A percentile compares a stretch with the other conserved stretches of the same genome.
These are phyloP conservation scores for Psilocybe azurescens DNA, from an alignment of 768 basidiomycete species.

Conservation along the genomic window DNA sequence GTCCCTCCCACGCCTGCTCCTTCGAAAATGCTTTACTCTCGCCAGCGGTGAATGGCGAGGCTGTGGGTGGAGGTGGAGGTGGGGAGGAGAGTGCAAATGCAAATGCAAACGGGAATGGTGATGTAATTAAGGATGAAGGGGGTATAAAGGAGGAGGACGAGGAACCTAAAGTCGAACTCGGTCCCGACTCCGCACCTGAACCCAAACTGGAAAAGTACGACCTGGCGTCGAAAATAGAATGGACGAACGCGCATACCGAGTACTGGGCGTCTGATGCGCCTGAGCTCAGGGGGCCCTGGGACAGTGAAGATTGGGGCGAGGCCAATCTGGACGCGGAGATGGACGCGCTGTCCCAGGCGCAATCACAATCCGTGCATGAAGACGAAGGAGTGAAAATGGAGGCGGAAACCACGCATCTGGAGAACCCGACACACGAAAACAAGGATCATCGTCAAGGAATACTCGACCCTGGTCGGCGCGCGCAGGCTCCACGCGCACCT, in stretches of 20 bases:
- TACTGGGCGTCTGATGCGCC: slow-evolving; percentile 27
- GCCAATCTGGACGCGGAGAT: not conserved
- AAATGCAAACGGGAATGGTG: no score
- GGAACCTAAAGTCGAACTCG: not conserved
- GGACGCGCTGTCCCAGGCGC: not conserved
- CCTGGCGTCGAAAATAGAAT: slow-evolving; percentile 19
- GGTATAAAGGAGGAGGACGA: not conserved
- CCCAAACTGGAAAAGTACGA: slow-evolving; percentile 12
- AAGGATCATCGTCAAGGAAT: slow-evolving; percentile 26
- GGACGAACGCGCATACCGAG: slow-evolving; percentile 23
- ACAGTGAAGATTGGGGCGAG: slow-evolving; percentile 16
- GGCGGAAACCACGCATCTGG: not conserved
- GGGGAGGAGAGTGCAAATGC: not conserved
- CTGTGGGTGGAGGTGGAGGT: not conserved
- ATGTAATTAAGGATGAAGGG: not conserved
- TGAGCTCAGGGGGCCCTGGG: not conserved
- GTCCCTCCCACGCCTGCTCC: slow-evolving; percentile 12
- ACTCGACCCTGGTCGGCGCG: slow-evolving; percentile 29
- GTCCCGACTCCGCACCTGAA: not conserved
- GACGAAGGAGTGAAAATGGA: not conserved
- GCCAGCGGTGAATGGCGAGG: not conserved
- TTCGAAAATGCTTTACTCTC: not conserved
- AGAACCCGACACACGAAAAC: slow-evolving; percentile 1
- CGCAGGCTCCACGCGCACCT: slow-evolving; percentile 21
- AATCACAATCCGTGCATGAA: not conserved